Percentiles rank a stretch among this genome's conserved stretches.
Evolutionary conservation across 2,329 filamentous ascomycete species (phyloP).

Genomic region (Pleomassaria siparia): DNA sequence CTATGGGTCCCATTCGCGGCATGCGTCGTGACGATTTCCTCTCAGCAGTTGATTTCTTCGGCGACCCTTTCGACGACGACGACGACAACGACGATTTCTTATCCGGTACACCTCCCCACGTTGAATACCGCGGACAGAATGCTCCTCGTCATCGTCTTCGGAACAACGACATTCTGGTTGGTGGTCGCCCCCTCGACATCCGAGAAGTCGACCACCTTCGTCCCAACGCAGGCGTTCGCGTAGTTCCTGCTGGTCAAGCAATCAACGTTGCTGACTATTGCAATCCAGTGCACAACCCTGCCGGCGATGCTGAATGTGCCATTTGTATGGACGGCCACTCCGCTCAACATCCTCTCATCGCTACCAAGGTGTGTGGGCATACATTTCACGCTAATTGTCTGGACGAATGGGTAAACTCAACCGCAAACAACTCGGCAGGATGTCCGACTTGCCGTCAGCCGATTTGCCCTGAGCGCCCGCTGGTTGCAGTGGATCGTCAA

Average conservation of each 20-base stretch:
- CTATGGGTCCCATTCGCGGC: too few species aligned
- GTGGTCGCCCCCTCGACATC: too few species aligned
- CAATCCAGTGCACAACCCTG: background rate
- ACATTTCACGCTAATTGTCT: background rate
- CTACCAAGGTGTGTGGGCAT: background rate
- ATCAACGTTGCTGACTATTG: background rate
- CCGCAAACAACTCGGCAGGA: background rate
- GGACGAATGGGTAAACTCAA: conserved; percentile 3
- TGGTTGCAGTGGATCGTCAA: background rate
- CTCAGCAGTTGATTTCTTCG: too few species aligned
- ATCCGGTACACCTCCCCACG: too few species aligned
- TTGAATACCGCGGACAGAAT: too few species aligned
- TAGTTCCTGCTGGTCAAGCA: background rate
- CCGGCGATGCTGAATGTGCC: background rate
- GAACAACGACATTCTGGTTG: too few species aligned
- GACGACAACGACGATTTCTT: too few species aligned
- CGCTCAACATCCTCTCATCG: background rate
- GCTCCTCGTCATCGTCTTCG: too few species aligned
- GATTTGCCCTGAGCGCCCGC: background rate
- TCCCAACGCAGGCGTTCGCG: background rate
- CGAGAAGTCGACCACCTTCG: too few species aligned
- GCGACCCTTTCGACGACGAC: too few species aligned
- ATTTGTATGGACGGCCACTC: background rate
- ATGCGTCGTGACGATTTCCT: too few species aligned
- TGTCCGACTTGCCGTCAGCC: background rate